Percentiles rank a stretch among this genome's conserved stretches.
phyloP scores from a whole-genome alignment of 306 rosid species.

The Arachis stenosperma region DNA sequence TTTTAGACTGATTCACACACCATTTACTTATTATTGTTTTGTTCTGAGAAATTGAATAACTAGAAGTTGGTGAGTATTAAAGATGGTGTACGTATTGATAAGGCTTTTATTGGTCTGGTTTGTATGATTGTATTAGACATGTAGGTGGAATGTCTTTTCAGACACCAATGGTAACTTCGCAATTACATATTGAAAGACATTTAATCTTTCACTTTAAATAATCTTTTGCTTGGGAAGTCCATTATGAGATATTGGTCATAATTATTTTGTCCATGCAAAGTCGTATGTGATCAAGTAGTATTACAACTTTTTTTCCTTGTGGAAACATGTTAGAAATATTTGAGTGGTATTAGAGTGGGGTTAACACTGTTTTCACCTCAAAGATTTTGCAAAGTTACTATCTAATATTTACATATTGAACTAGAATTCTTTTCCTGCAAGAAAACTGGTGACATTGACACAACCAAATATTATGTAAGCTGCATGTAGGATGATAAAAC shows the following conservation, averaged over 20 bases:
- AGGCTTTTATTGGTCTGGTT: background rate
- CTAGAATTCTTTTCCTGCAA: background rate
- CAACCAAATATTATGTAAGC: background rate
- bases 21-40: constrained; percentile 5
- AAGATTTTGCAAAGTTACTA: too few relatives aligned
- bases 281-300: background rate
- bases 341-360: background rate
- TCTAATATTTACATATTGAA: background rate
- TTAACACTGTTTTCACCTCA: background rate
- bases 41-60: background rate
- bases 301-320: background rate
- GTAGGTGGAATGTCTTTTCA: background rate
- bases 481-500: background rate
- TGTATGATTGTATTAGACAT: background rate
- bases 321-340: too few relatives aligned
- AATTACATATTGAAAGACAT: background rate
- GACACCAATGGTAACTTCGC: background rate
- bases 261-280: background rate
- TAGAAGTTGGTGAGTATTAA: background rate
- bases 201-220: background rate
- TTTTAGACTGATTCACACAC: background rate
- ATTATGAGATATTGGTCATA: background rate
- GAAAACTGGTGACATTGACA: constrained; percentile 1
- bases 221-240: too few relatives aligned
- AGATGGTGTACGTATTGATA: background rate